Evolutionary conservation across 2,329 filamentous ascomycete genomes (phyloP).

Genomic region (Curvularia spicifera): DNA sequence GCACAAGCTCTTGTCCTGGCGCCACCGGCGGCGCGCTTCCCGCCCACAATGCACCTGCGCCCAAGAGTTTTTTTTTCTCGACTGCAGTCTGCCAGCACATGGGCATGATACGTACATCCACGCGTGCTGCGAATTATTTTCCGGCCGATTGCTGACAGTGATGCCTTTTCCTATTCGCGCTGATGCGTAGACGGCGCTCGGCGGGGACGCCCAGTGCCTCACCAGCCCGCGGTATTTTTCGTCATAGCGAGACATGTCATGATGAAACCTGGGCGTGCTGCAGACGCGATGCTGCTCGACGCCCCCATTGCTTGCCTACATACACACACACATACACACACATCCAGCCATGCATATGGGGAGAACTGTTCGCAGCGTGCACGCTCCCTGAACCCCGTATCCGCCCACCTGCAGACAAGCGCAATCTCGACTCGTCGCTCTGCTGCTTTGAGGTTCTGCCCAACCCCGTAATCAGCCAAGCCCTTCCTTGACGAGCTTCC

Average conservation of each 20-base stretch:
- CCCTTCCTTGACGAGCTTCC: not conserved
- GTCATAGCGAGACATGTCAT: not conserved
- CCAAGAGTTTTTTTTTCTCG: not conserved
- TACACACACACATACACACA: not conserved
- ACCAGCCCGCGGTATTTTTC: not conserved
- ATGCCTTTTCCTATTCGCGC: not conserved
- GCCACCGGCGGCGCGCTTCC: slow-evolving; percentile 2
- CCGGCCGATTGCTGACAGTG: not conserved
- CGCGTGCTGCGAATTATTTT: not conserved
- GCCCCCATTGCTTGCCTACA: not conserved
- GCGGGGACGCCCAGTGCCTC: not conserved
- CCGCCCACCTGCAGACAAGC: not conserved
- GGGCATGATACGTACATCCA: not conserved
- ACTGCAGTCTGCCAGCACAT: slow-evolving; percentile 1
- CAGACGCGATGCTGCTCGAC: not conserved
- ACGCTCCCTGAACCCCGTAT: not conserved
- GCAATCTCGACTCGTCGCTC: not conserved
- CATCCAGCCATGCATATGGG: not conserved
- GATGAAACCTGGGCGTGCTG: not conserved
- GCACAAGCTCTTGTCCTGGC: too few species aligned
- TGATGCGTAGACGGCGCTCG: not conserved
- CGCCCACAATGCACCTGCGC: not conserved
- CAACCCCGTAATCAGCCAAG: not conserved
- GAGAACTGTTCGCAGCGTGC: not conserved
- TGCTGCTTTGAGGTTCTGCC: not conserved